Evolutionary conservation across 2,329 filamentous ascomycete genomes (phyloP).

Genomic region (Ramularia endophylla): DNA sequence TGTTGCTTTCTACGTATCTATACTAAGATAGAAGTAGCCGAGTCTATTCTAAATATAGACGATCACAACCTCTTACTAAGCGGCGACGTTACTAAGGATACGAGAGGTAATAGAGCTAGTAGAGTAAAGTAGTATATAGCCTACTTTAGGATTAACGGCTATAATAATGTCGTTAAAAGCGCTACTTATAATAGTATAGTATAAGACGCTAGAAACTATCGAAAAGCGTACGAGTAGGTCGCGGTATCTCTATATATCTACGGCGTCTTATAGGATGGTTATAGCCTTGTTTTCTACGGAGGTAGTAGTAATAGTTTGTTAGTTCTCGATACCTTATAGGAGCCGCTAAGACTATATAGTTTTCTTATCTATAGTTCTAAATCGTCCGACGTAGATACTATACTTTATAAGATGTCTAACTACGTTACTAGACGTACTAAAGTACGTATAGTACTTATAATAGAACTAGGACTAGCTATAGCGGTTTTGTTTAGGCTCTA

Average conservation of each 20-base stretch:
- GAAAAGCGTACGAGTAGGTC: neutral
- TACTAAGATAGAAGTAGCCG: slow-evolving; percentile 1
- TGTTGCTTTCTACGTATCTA: neutral
- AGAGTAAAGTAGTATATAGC: neutral
- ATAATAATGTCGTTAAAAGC: too few relatives aligned
- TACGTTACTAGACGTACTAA: too few relatives aligned
- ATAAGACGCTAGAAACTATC: neutral
- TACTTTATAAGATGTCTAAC: too few relatives aligned
- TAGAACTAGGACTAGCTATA: neutral
- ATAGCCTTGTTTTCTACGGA: too few relatives aligned
- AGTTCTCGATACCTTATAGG: too few relatives aligned
- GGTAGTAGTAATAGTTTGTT: too few relatives aligned
- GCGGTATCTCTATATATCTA: neutral
- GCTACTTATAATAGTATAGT: too few relatives aligned
- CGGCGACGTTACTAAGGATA: neutral
- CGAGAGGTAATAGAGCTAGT: neutral
- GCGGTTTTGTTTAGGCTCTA: neutral
- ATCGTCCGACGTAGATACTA: too few relatives aligned
- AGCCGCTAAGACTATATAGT: too few relatives aligned
- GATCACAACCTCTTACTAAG: neutral
- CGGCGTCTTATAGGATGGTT: neutral
- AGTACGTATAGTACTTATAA: neutral
- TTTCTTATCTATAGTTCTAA: too few relatives aligned
- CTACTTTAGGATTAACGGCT: too few relatives aligned
- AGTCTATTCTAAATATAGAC: neutral